Conservation (phyloP, 352 stramenopile genomes). For the Phytophthora uliginosa region DNA sequence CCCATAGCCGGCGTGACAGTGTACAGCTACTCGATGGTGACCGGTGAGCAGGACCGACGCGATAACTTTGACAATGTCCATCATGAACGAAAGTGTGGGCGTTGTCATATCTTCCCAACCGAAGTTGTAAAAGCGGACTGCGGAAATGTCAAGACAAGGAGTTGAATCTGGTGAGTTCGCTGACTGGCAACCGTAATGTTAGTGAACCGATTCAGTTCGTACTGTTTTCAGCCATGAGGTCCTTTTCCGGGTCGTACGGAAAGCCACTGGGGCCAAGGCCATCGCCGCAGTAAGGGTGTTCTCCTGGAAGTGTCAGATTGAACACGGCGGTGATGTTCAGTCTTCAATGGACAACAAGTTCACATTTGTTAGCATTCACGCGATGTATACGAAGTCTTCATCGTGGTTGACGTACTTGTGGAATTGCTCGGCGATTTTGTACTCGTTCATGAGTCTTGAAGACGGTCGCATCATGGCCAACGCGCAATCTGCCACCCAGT, state of each 20-base stretch:
- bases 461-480: constrained; percentile 93
- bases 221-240: constrained; percentile 92
- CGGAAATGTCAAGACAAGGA: not conserved
- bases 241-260: constrained; percentile 90
- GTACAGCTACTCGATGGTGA: constrained; percentile 80
- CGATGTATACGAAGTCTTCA: not conserved
- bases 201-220: not conserved
- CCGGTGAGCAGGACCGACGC: constrained; percentile 76
- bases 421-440: constrained; percentile 86
- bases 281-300: constrained; percentile 93
- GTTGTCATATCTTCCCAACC: constrained; percentile 95
- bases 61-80: constrained; percentile 91
- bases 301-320: constrained; percentile 93
- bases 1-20: constrained; percentile 92
- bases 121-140: constrained; percentile 94
- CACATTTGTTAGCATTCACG: constrained; percentile 5
- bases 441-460: constrained; percentile 83
- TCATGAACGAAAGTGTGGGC: constrained; percentile 85
- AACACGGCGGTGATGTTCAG: constrained; percentile 89
- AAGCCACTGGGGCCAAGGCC: constrained; percentile 81
- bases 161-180: not conserved
- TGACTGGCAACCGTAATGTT: too few species aligned
- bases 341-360: constrained; percentile 32
- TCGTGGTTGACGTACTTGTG: constrained; percentile 54
- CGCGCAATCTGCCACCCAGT: constrained; percentile 89